Percentiles rank a stretch among this genome's conserved stretches.
These are phyloP conservation scores for Cucurbita moschata DNA, from an alignment of 306 rosid species.

Conservation along the genomic window DNA sequence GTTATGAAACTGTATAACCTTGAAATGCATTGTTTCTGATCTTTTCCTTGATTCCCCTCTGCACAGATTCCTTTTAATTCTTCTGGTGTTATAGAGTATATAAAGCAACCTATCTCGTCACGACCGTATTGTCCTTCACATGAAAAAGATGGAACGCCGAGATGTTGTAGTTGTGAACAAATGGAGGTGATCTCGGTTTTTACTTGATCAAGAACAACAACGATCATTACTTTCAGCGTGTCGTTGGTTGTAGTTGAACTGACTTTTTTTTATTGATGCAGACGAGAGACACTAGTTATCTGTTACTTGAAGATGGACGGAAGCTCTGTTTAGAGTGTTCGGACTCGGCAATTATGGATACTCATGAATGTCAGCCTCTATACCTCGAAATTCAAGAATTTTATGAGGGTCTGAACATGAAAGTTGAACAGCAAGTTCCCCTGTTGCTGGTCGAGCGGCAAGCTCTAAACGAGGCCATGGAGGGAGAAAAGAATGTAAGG, in stretches of 20 bases:
- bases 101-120: slow-evolving; percentile 93
- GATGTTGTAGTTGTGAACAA: slow-evolving; percentile 99
- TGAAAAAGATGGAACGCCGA: slow-evolving; percentile 83
- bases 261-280: slow-evolving; percentile 37
- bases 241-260: not conserved
- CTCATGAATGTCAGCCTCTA: slow-evolving; percentile 95
- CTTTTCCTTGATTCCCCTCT: slow-evolving; percentile 3
- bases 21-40: not conserved
- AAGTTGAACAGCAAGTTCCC: slow-evolving; percentile 92
- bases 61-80: slow-evolving; percentile 74
- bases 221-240: not conserved
- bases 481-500: slow-evolving; percentile 76
- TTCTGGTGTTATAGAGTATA: slow-evolving; percentile 79
- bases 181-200: slow-evolving; percentile 53
- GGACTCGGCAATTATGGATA: slow-evolving; percentile 92
- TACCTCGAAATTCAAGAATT: slow-evolving; percentile 94
- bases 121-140: slow-evolving; percentile 95
- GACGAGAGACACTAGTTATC: slow-evolving; percentile 67
- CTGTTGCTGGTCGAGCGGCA: slow-evolving; percentile 99
- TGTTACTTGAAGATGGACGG: slow-evolving; percentile 89
- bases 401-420: slow-evolving; percentile 89
- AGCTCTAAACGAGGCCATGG: slow-evolving; percentile 97
- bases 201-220: not conserved
- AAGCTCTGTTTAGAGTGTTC: slow-evolving; percentile 90
- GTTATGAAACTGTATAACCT: not conserved